Base-by-base conservation (phyloP, 345 rosid genomes). In the Bruguiera parviflora region DNA sequence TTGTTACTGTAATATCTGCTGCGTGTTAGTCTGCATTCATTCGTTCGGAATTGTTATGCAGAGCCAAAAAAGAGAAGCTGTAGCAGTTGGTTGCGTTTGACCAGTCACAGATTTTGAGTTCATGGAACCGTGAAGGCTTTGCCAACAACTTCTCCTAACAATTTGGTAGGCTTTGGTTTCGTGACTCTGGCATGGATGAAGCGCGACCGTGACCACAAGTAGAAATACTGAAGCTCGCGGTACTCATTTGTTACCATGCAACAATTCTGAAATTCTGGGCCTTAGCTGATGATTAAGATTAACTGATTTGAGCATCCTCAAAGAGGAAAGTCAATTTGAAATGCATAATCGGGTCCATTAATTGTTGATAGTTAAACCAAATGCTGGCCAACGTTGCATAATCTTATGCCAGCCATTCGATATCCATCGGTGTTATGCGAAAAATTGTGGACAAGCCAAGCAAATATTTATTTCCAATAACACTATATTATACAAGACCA, bases 161-260 rank as follows among this genome's bases (percentile, higher is more conserved):
- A 31, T 28, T 29, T 28, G 9, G n/a, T 6, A 47, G 63, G 66
- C 25, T 55, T n/a, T 21, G 32, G 16, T 31, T 59, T 69, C 21
- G 31, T 69, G 72, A 24, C 29, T 11, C 19, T 28, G 35, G 31
- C 59, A 63, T 55, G 31, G 28, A 33, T 62, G 53, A 39, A 55
- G 68, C 57, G 64, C 53, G 67, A 61, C 13, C 49, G 20, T 70
- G 52, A 6, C 20, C 28, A 31, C 58, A 61, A 69, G 15, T 2
- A 35, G 29, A 31, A 15, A 62, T 31, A 10, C 6, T n/a, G 53
- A 11, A 19, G 16, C 11, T 7, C 37, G 7, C 1, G 37, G 37
- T 8, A 33, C 37, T 8, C 10, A 33, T 33, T 33, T 33, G 10
- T 8, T 33, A 33, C 10, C 37, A 8, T 33, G 37, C 37, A 33